These are phyloP conservation scores for Cryphonectria japonica DNA, from an alignment of 2,329 filamentous ascomycete genomes.

Conservation along the genomic window DNA sequence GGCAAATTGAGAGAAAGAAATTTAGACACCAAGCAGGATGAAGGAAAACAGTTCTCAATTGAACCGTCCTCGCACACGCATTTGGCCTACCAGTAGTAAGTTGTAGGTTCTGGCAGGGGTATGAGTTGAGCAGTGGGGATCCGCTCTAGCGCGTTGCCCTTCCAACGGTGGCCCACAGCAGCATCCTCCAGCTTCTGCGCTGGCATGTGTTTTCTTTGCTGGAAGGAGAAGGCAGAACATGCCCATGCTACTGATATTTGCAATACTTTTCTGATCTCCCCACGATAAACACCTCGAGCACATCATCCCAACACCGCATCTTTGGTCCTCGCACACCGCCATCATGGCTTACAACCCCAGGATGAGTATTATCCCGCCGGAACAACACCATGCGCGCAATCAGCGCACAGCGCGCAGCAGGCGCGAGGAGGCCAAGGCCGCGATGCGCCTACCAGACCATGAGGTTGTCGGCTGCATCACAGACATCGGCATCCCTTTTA, in stretches of 20 bases:
- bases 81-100: not conserved
- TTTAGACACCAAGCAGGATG: no score
- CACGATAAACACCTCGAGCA: not conserved
- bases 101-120: not conserved
- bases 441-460: slow-evolving; percentile 64
- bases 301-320: not conserved
- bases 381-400: slow-evolving; percentile 53
- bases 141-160: slow-evolving; percentile 5
- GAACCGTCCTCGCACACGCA: not conserved
- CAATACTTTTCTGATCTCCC: not conserved
- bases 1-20: not conserved
- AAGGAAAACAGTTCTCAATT: not conserved
- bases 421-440: slow-evolving; percentile 62
- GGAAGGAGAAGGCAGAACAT: not conserved
- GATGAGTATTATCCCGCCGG: slow-evolving; percentile 62
- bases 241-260: not conserved
- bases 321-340: slow-evolving; percentile 10
- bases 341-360: slow-evolving; percentile 63
- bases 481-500: slow-evolving; percentile 92
- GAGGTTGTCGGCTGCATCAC: slow-evolving; percentile 98
- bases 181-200: not conserved
- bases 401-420: slow-evolving; percentile 52
- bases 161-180: slow-evolving; percentile 8
- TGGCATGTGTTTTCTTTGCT: slow-evolving; percentile 1
- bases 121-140: not conserved